Conservation (phyloP, 2,329 filamentous ascomycete genomes). For the Penicillium hordei region DNA sequence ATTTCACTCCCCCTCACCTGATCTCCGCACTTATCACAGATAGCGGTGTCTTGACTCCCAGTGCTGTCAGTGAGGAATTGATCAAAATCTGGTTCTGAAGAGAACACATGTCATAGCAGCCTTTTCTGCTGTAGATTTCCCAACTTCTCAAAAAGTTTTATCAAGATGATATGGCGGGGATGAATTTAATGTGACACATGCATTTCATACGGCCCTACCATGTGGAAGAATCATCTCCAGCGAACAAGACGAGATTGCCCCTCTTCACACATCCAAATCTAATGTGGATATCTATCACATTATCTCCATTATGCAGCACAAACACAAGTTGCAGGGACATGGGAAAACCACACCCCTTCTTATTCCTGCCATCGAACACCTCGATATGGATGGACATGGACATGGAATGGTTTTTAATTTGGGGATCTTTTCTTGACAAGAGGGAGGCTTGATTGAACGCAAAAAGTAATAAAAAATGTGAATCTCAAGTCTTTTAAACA, state of each 20-base stretch:
- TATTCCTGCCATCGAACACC: neutral
- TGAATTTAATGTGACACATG: slow-evolving; percentile 8
- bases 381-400: neutral
- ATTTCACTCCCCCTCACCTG: slow-evolving; percentile 58
- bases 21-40: slow-evolving; percentile 67
- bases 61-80: slow-evolving; percentile 65
- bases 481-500: slow-evolving; percentile 3
- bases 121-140: slow-evolving; percentile 14
- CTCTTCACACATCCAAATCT: neutral
- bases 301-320: neutral
- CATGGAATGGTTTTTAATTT: neutral
- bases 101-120: neutral
- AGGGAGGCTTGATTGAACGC: neutral
- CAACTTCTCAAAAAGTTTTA: slow-evolving; percentile 3
- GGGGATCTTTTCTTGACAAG: neutral
- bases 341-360: neutral
- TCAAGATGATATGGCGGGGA: slow-evolving; percentile 19
- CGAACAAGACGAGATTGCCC: neutral
- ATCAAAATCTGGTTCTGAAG: slow-evolving; percentile 61
- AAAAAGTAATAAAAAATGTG: slow-evolving; percentile 1
- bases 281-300: neutral
- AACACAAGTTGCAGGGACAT: neutral
- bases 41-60: slow-evolving; percentile 62
- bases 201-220: neutral
- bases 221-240: neutral